phyloP scores from a whole-genome alignment of 345 rosid species.

The Diplotaxis tenuifolia region DNA sequence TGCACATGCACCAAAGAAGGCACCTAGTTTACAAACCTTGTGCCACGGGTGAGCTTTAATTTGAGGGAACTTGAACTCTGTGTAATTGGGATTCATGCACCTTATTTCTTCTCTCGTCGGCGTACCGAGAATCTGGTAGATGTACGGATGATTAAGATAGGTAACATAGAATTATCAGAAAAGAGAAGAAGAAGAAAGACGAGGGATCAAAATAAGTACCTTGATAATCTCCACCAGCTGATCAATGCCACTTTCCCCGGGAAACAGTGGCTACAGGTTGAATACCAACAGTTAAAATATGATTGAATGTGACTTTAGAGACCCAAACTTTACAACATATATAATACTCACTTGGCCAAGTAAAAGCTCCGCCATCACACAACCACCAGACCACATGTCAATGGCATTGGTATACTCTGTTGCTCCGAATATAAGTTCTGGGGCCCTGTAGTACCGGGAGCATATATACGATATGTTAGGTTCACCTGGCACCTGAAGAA shows the following conservation, averaged over 20 bases:
- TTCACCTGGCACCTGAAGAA: constrained; percentile 86
- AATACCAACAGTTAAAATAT: background rate
- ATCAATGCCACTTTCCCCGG: constrained; percentile 96
- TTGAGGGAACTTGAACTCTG: constrained; percentile 96
- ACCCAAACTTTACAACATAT: background rate
- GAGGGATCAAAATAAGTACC: constrained; percentile 40
- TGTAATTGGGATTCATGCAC: constrained; percentile 98
- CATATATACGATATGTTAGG: constrained; percentile 96
- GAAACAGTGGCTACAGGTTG: constrained; percentile 80
- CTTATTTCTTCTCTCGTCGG: constrained; percentile 96
- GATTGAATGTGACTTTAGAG: constrained; percentile 2
- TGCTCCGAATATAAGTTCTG: constrained; percentile 98
- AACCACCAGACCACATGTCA: constrained; percentile 98
- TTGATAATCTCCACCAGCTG: constrained; percentile 97
- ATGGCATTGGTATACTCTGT: constrained; percentile 93
- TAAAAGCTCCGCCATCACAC: constrained; percentile 94
- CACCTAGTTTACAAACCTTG: constrained; percentile 46
- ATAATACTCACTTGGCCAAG: constrained; percentile 78
- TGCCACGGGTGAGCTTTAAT: constrained; percentile 99
- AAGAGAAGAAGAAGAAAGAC: background rate
- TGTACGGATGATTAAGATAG: constrained; percentile 9
- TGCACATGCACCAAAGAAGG: constrained; percentile 9
- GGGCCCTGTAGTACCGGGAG: constrained; percentile 97
- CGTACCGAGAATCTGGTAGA: constrained; percentile 78
- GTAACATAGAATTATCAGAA: background rate